Conservation (phyloP, 768 basidiomycete genomes). For the Leccinum boreale region DNA sequence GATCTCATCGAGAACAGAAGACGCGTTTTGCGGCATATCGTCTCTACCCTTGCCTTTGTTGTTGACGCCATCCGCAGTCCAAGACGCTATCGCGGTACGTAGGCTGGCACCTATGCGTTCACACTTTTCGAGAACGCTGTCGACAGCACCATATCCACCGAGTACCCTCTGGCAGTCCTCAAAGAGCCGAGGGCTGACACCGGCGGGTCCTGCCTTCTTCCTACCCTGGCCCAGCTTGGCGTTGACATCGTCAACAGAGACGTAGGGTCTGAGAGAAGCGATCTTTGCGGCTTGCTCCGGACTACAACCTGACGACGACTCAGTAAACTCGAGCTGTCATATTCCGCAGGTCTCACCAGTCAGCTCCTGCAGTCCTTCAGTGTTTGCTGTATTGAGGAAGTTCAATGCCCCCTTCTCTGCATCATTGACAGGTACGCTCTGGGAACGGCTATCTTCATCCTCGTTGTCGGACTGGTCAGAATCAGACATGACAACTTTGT, state of each 20-base stretch:
- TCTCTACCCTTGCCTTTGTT: slow-evolving; percentile 40
- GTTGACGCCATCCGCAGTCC: slow-evolving; percentile 45
- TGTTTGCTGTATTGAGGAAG: slow-evolving; percentile 63
- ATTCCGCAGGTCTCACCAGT: slow-evolving; percentile 50
- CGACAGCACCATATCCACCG: slow-evolving; percentile 82
- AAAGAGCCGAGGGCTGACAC: slow-evolving; percentile 86
- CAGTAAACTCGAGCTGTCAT: slow-evolving; percentile 2
- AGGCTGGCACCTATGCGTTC: slow-evolving; percentile 81
- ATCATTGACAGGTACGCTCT: slow-evolving; percentile 33
- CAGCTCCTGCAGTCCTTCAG: slow-evolving; percentile 68
- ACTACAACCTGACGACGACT: slow-evolving; percentile 58
- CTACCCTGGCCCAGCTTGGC: slow-evolving; percentile 78
- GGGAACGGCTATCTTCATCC: slow-evolving; percentile 36
- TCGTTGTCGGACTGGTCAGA: slow-evolving; percentile 49
- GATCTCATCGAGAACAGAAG: slow-evolving; percentile 31
- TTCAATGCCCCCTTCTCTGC: slow-evolving; percentile 54
- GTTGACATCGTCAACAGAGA: slow-evolving; percentile 70
- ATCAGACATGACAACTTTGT: slow-evolving; percentile 65
- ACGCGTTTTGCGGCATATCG: slow-evolving; percentile 21
- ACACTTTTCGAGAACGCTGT: slow-evolving; percentile 84
- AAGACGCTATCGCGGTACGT: slow-evolving; percentile 70
- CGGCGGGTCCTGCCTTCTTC: slow-evolving; percentile 78
- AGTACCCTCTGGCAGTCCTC: slow-evolving; percentile 88
- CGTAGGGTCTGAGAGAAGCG: slow-evolving; percentile 75
- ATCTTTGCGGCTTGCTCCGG: slow-evolving; percentile 78